Evolutionary conservation across 192 early-diverging fungal species (phyloP).

Genomic region (Endogone sp.): DNA sequence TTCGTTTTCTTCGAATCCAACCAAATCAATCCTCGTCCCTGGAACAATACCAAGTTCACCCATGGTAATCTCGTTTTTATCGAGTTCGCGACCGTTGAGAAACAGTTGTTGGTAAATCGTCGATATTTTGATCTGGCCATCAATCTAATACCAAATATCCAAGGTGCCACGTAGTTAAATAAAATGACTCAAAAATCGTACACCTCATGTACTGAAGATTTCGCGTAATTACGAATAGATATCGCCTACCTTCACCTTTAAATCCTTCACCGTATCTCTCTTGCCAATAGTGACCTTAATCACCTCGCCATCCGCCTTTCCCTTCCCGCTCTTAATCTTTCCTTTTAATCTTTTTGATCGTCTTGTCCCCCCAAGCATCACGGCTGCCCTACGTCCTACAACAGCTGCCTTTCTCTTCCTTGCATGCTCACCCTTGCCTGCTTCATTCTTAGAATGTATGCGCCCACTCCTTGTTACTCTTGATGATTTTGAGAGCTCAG

Average conservation of each 20-base stretch:
- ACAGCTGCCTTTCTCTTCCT: neutral
- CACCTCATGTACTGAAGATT: too few relatives aligned
- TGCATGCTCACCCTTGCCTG: neutral
- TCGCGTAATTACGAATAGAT: neutral
- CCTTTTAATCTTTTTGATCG: neutral
- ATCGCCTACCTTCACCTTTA: neutral
- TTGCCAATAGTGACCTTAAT: neutral
- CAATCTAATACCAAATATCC: neutral
- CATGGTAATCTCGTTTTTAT: conserved; percentile 23
- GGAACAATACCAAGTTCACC: conserved; percentile 23
- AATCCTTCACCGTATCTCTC: neutral
- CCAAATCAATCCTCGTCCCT: conserved; percentile 13
- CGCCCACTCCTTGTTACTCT: neutral
- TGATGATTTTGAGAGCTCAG: neutral
- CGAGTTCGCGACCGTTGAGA: conserved; percentile 14
- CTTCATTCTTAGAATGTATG: neutral
- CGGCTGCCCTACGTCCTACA: neutral
- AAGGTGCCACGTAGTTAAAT: too few relatives aligned
- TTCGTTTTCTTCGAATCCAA: conserved; percentile 21
- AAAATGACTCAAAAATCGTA: too few relatives aligned
- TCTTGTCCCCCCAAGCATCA: neutral
- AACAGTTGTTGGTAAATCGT: conserved; percentile 29
- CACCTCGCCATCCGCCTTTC: neutral
- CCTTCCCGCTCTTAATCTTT: neutral
- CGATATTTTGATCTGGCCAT: conserved; percentile 4